These are phyloP conservation scores for Debaryomycetaceae sp. DNA, from an alignment of 1,139 yeast genomes.

Conservation along the genomic window DNA sequence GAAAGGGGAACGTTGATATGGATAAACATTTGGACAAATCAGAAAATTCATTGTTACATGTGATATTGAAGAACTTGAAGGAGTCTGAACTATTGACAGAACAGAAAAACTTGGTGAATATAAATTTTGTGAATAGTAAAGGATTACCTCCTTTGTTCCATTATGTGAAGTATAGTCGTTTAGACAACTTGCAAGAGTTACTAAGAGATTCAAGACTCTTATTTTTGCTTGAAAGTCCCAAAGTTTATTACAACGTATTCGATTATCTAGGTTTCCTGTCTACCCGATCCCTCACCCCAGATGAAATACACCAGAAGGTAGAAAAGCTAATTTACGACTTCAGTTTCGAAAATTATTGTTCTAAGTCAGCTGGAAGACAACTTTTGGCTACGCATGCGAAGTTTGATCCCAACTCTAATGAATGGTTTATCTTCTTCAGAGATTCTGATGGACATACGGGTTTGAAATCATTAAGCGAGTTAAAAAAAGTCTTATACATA, in stretches of 20 bases:
- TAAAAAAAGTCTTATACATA: conserved; percentile 32
- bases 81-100: conserved; percentile 32
- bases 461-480: conserved; percentile 35
- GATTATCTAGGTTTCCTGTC: conserved; percentile 40
- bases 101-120: conserved; percentile 39
- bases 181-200: conserved; percentile 52
- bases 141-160: conserved; percentile 68
- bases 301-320: conserved; percentile 32
- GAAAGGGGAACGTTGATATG: conserved; percentile 31
- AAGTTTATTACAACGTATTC: conserved; percentile 41
- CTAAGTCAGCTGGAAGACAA: conserved; percentile 7
- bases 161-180: conserved; percentile 66
- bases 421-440: conserved; percentile 32
- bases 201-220: conserved; percentile 45
- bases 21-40: conserved; percentile 65
- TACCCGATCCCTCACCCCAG: conserved; percentile 24
- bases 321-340: conserved; percentile 43
- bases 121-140: conserved; percentile 61
- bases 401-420: conserved; percentile 28
- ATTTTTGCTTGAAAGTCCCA: conserved; percentile 41
- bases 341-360: conserved; percentile 26
- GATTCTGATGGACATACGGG: conserved; percentile 16
- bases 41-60: conserved; percentile 77
- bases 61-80: conserved; percentile 49
- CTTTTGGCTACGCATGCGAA: conserved; percentile 14